Evolutionary conservation across 345 rosid genomes (phyloP).

Genomic region (Sonneratia caseolaris): DNA sequence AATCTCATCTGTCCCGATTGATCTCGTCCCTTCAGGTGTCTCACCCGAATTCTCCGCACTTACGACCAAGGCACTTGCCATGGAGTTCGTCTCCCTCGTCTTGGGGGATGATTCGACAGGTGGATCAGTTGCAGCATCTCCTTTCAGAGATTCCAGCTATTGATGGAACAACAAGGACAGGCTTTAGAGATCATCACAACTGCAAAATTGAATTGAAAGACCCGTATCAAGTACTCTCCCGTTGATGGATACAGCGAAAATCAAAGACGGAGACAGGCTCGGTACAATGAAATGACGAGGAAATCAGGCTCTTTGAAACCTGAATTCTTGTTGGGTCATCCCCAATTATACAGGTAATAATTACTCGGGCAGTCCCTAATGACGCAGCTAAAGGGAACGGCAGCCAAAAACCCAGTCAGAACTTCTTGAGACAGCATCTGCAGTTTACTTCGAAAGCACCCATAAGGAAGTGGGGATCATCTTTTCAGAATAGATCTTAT

Average conservation of each 20-base stretch:
- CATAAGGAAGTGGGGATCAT: too few species aligned
- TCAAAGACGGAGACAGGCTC: too few species aligned
- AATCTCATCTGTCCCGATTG: slow-evolving; percentile 30
- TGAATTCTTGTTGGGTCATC: neutral
- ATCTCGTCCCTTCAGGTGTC: neutral
- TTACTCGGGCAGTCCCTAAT: too few species aligned
- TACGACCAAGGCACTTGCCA: neutral
- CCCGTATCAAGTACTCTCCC: too few species aligned
- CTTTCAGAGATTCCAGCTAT: slow-evolving; percentile 45
- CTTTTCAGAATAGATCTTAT: neutral
- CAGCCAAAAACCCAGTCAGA: too few species aligned
- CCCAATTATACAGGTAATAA: too few species aligned
- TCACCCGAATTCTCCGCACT: neutral
- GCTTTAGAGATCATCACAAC: too few species aligned
- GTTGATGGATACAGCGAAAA: too few species aligned
- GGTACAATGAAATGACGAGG: too few species aligned
- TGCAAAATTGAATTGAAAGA: too few species aligned
- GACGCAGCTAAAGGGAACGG: too few species aligned
- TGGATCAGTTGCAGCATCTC: slow-evolving; percentile 2
- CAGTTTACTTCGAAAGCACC: neutral
- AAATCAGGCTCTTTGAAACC: neutral
- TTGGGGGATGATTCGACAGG: slow-evolving; percentile 4
- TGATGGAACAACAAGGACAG: neutral
- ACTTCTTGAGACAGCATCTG: too few species aligned
- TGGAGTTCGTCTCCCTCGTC: slow-evolving; percentile 10